phyloP scores from a whole-genome alignment of 371 early-diverging fungal genomes.

The Rhizopus stolonifer region DNA sequence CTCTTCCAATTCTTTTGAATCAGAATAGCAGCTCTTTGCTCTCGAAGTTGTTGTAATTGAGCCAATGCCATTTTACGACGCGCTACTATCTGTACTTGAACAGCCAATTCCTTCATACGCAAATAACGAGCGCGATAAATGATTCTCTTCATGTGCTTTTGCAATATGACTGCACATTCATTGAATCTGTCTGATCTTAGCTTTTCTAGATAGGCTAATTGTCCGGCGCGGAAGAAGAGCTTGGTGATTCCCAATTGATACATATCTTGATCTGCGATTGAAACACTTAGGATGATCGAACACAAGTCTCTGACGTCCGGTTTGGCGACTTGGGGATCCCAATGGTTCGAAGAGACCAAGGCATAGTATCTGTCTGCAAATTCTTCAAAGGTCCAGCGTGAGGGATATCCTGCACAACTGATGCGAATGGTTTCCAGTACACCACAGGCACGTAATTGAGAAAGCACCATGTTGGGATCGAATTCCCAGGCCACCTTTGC shows the following conservation, averaged over 20 bases:
- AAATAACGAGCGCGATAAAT: conserved; percentile 73
- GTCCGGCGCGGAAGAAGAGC: conserved; percentile 97
- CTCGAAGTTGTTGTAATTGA: conserved; percentile 52
- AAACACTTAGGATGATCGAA: conserved; percentile 60
- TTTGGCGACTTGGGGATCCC: conserved; percentile 45
- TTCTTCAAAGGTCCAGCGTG: conserved; percentile 90
- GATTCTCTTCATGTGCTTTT: conserved; percentile 83
- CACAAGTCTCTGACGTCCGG: conserved; percentile 53
- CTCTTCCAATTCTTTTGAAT: conserved; percentile 78
- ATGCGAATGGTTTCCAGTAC: conserved; percentile 99
- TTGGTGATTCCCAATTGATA: conserved; percentile 95
- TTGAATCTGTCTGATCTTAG: conserved; percentile 80
- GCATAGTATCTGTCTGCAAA: conserved; percentile 94
- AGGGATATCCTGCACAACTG: conserved; percentile 97
- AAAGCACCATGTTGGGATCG: conserved; percentile 90
- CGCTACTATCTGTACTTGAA: conserved; percentile 61
- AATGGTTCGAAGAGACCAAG: conserved; percentile 71
- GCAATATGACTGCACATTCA: conserved; percentile 79
- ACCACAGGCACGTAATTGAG: conserved; percentile 98
- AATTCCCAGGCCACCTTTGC: conserved; percentile 89
- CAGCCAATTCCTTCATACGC: conserved; percentile 58
- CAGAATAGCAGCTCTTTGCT: conserved; percentile 69
- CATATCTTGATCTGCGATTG: conserved; percentile 74
- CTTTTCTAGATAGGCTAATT: conserved; percentile 90
- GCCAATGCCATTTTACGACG: conserved; percentile 67